phyloP scores from a whole-genome alignment of 2,329 filamentous ascomycete genomes.

The Ophiocordyceps australis region DNA sequence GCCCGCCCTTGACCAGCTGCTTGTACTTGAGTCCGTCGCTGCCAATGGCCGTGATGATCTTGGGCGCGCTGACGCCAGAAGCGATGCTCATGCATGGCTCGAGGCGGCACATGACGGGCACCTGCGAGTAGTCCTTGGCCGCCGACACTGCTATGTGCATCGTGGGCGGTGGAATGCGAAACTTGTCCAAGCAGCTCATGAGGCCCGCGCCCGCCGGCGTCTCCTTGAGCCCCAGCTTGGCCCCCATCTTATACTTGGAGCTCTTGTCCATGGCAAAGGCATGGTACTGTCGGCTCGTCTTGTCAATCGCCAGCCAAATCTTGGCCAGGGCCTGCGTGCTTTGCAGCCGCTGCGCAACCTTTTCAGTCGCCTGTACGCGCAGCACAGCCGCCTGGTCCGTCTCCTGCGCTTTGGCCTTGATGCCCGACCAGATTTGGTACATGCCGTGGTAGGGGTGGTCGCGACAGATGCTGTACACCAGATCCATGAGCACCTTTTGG shows the following conservation, averaged over 20 bases:
- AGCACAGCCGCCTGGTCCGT: constrained; percentile 61
- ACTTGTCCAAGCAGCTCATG: constrained; percentile 40
- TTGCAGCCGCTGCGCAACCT: constrained; percentile 43
- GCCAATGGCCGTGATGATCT: constrained; percentile 70
- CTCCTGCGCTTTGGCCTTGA: constrained; percentile 46
- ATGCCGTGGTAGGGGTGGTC: constrained; percentile 95
- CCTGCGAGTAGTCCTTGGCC: constrained; percentile 54
- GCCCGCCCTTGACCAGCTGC: constrained; percentile 87
- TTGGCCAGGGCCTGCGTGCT: constrained; percentile 27
- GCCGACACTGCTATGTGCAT: constrained; percentile 63
- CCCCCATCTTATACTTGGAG: constrained; percentile 47
- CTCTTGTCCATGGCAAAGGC: constrained; percentile 46
- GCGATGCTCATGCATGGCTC: constrained; percentile 68
- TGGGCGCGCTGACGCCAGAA: constrained; percentile 79
- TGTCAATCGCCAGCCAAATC: constrained; percentile 56
- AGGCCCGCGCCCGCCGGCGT: constrained; percentile 45
- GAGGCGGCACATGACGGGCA: constrained; percentile 60
- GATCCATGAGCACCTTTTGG: constrained; percentile 52
- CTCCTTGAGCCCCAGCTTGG: constrained; percentile 45
- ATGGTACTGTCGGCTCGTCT: constrained; percentile 51
- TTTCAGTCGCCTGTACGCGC: constrained; percentile 54
- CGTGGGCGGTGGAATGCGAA: constrained; percentile 72
- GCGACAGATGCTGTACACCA: constrained; percentile 70
- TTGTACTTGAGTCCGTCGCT: constrained; percentile 68
- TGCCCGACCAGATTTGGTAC: constrained; percentile 86